A percentile compares a stretch with the other conserved stretches of the same genome.
Conservation (phyloP, 768 basidiomycete genomes). For the Leccinellum albellum region DNA sequence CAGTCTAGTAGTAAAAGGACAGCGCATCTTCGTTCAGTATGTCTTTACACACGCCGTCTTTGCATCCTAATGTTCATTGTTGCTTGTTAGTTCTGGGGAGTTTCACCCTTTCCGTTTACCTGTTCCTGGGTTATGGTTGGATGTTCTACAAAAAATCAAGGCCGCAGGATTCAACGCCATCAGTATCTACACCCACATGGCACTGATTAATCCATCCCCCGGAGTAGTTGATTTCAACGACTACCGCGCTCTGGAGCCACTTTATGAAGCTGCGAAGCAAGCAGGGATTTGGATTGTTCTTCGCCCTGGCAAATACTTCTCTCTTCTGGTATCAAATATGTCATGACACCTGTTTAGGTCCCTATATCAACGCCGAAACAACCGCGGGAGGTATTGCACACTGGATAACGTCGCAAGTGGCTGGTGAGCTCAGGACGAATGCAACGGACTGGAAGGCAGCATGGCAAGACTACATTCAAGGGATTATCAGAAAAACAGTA, state of each 20-base stretch:
- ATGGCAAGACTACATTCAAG: conserved; percentile 71
- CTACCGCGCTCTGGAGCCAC: conserved; percentile 62
- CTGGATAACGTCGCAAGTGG: conserved; percentile 68
- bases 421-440: conserved; percentile 63
- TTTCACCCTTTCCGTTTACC: conserved; percentile 83
- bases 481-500: conserved; percentile 54
- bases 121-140: conserved; percentile 75
- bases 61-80: not conserved
- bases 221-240: conserved; percentile 71
- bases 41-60: conserved; percentile 22
- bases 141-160: conserved; percentile 77
- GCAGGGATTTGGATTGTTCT: conserved; percentile 78
- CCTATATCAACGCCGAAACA: conserved; percentile 75
- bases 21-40: conserved; percentile 70
- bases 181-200: conserved; percentile 82
- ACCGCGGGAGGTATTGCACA: conserved; percentile 69
- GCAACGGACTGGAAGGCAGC: conserved; percentile 65
- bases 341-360: conserved; percentile 18
- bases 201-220: conserved; percentile 66
- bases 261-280: conserved; percentile 70
- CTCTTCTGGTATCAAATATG: not conserved
- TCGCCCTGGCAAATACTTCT: conserved; percentile 59
- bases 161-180: conserved; percentile 77
- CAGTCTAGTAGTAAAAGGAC: conserved; percentile 64
- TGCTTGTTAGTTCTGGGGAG: conserved; percentile 63